phyloP scores from a whole-genome alignment of 805 yeast genomes.

The Pichia occidentalis region DNA sequence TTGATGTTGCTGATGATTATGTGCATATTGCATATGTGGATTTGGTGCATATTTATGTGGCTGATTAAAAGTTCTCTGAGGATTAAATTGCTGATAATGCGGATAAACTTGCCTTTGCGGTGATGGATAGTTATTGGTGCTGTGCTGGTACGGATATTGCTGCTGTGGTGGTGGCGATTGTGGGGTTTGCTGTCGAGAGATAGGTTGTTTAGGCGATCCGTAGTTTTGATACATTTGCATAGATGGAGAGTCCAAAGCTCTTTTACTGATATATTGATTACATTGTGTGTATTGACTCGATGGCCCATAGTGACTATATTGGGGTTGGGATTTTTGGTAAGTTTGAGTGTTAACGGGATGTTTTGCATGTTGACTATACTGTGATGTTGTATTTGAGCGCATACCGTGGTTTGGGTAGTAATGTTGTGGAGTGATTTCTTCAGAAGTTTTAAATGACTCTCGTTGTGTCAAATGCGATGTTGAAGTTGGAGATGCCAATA shows the following conservation, averaged over 20 bases:
- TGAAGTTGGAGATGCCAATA: conserved; percentile 1
- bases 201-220: no score
- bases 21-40: background rate
- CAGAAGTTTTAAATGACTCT: background rate
- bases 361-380: background rate
- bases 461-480: background rate
- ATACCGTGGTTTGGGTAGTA: conserved; percentile 1
- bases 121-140: background rate
- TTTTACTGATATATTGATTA: no score
- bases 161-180: conserved; percentile 1
- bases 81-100: no score
- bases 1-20: background rate
- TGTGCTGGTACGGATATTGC: background rate
- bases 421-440: conserved; percentile 1
- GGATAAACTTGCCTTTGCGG: background rate
- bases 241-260: no score
- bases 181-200: no score
- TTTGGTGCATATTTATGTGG: no score
- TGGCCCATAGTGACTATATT: background rate
- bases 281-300: no score
- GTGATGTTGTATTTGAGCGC: background rate
- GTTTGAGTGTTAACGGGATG: background rate
- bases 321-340: background rate
- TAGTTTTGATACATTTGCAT: no score
- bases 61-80: no score